Base-by-base conservation (phyloP, 352 stramenopile species). In the Globisporangium solare region DNA sequence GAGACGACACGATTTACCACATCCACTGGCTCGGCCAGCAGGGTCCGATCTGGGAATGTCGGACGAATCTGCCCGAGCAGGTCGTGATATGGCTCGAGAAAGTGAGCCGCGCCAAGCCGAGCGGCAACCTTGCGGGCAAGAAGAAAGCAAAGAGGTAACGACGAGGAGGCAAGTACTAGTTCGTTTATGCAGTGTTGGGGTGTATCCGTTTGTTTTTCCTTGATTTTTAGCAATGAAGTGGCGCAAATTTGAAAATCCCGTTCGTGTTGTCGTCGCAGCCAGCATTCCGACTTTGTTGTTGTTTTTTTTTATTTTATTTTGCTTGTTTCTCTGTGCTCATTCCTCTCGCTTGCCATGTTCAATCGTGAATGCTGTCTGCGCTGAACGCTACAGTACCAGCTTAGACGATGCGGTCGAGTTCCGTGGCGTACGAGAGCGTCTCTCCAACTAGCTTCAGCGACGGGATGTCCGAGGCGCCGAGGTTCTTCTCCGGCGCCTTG, bases 401-500 rank as follows among this genome's bases (percentile, higher is more conserved):
- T 64, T 92, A 97, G 51, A 97, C 89, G 61, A 97, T 97, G 60
- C 89, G 85, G 67, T 97, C 89, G 48, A 99, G 79, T 70, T 99
- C 95, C 32, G 94, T 98, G 31, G 95, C 95, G 75, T 98, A 98
- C 65, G 86, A 96, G 21, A 99, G 78, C 61, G 79, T 98, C 72
- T 99, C 94, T 20, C 86, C 75, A 47, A 98, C 97, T 50, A 98
- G 79, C 66, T 96, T 90, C 73, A 98, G 88, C 42, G 86, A 97
- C 31, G 94, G 93, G 67, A 99, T 98, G 68, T 98, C 94, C 13
- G 71, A 75, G 1, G 89, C 92, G 18, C 83, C 79, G 5, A 92
- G 66, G 15, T 75, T 89, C 69, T 97, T 97, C 51, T 89, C 79
- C 2, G 87, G 73, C 14, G 86, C 83, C 58, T 97, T 93, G 62